Evolutionary conservation across 2,329 filamentous ascomycete genomes (phyloP).

Genomic region (Xylaria multiplex): DNA sequence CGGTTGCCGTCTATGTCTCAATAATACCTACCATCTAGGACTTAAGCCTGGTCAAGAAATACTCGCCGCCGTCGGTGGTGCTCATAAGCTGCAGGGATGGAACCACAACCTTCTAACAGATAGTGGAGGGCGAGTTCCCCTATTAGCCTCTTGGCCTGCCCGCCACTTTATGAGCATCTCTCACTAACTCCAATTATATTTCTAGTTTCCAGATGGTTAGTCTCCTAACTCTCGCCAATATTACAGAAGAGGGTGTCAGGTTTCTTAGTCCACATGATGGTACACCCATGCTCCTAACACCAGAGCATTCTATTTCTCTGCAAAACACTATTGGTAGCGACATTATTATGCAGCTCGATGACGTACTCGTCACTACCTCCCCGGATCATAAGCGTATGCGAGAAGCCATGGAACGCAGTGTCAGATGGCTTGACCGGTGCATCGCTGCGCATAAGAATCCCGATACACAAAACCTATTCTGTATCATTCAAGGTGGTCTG

Average conservation of each 20-base stretch:
- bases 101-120: constrained; percentile 92
- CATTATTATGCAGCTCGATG: constrained; percentile 99
- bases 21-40: constrained; percentile 98
- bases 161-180: constrained; percentile 38
- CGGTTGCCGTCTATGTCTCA: constrained; percentile 88
- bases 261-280: constrained; percentile 98
- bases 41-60: constrained; percentile 93
- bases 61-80: constrained; percentile 86
- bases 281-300: constrained; percentile 93
- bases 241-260: constrained; percentile 94
- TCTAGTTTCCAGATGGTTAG: constrained; percentile 98
- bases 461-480: constrained; percentile 90
- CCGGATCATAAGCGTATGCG: constrained; percentile 88
- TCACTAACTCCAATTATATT: constrained; percentile 25
- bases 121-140: constrained; percentile 69
- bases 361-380: constrained; percentile 95
- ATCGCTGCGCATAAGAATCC: constrained; percentile 89
- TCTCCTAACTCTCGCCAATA: constrained; percentile 87
- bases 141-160: constrained; percentile 42
- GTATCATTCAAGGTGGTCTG: constrained; percentile 96
- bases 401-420: constrained; percentile 92
- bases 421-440: constrained; percentile 96
- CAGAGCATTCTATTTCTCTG: constrained; percentile 93
- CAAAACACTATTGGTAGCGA: constrained; percentile 98
- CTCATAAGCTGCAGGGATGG: constrained; percentile 96